Base-by-base conservation (phyloP, 1,284 basidiomycete genomes). In the Sanghuangporus sanghuang region DNA sequence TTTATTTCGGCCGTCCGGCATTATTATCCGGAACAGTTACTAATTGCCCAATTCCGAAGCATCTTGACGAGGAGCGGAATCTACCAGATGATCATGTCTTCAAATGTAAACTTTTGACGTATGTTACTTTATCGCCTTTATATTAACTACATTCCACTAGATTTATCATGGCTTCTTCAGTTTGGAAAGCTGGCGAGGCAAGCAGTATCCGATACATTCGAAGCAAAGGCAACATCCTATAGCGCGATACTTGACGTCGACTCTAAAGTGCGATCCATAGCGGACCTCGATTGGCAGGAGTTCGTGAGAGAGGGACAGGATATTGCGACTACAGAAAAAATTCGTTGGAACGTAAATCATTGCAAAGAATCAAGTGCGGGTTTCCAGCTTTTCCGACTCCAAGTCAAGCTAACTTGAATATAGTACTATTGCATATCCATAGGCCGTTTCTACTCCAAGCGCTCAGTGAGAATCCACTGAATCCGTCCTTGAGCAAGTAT, bases 381-480 rank as follows among this genome's bases (percentile, higher is more conserved):
- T 69, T 70, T n/a, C 1, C 9, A 35, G 12, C 38, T n/a, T 36
- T 16, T n/a, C 32, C 21, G 32, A 6, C 9, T 7, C 32, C 27
- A 16, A 36, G 16, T 7, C n/a, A 23, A 21, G n/a, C 8, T n/a
- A 27, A 36, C 55, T 52, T 12, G 27, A 12, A 61, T 3, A 67
- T n/a, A 90, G 87, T 81, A 0, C 75, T 89, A 21, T 73, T 91
- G 38, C 86, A 86, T 67, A 75, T 90, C 16, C 89, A 91, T 69
- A 79, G 87, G 42, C 77, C 81, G 21, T 89, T 87, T 70, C 87
- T 90, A 67, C 83, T 82, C 1, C 84, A 85, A 69, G 86, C 86
- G 0, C 71, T 91, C 21, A 80, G 81, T 54, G 86, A 88, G 50
- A 76, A 76, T 60, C 84, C 85, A 0, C 68, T 75, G 6, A 84